Evolutionary conservation across 805 yeast genomes (phyloP), one percentile per base, ranked within the genome.

Genomic region (Starmerella gropengiesseri): DNA sequence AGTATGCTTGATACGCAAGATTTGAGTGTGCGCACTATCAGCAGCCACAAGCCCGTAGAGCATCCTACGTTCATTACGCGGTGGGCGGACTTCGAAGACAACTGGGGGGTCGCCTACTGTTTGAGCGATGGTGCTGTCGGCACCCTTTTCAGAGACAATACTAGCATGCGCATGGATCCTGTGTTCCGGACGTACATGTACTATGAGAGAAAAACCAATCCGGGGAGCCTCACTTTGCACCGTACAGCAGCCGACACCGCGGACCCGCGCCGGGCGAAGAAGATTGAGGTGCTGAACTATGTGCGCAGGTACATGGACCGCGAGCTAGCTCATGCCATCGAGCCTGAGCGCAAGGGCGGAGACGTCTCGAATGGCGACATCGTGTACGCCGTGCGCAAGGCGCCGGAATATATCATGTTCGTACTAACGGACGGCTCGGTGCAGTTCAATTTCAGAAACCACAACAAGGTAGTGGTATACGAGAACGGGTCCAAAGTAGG

Each of bases 31-130:
- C 37, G 37, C 21, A 7, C 37, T 5, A 16, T 16, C 20, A 23
- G 37, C 37, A 34, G 29, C 20, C 40, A 16, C 16, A 32, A 31
- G 29, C 28, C 36, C 18, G 44, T 45, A 12, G 40, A 37, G 7
- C 48, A 45, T 12, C 52, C 52, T 11, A 19, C 28, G 12, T 41
- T 49, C n/a, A 40, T 49, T 7, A 81, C 93, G 47, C 87, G 89
- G 60, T 91, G 99, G 99, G 97, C 93, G 22, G 99, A 91, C 60
- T 91, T 89, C 60, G 81, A 95, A 21, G 86, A 87, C 64, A 85
- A 81, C 60, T 93, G 89, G 62, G 98, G 98, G 1, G 79, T 91
- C 58, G 83, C 95, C 4, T 91, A 89, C 60, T 95, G 91, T 59
- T 66, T 91, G 44, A 82, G 89, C 17, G 81, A 86, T 35, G 91